Base-by-base conservation (phyloP, 306 rosid genomes). In the Gastrolobium villosum region DNA sequence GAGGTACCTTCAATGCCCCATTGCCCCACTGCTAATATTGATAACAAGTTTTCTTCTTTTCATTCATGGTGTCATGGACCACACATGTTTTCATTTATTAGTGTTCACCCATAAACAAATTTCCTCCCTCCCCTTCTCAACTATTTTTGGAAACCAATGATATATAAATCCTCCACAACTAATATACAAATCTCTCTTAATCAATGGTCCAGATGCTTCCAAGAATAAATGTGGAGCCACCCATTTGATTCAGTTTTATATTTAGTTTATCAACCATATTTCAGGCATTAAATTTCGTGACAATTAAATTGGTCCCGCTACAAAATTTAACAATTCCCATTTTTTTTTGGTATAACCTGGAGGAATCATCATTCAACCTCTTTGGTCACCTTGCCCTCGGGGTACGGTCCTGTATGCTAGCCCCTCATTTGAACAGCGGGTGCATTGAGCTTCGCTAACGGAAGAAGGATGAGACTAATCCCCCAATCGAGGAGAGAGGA, bases 41-140 rank as follows among this genome's bases (percentile, higher is more conserved):
- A 44, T 78, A 53, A 31, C 48, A 3, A 30, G 28, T 7, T 49
- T 39, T 43, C 49, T 11, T 6, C 9, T 70, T 77, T 76, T 63
- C 28, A 72, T 34, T 52, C 10, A 71, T 71, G 75, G 74, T 10
- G 57, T 11, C 66, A 74, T 77, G 76, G 76, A 57, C 83, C 79
- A 72, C 49, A 26, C 74, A 34, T 50, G 41, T 41, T 39, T 30
- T 68, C 81, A 83, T 83, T 78, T 78, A 78, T 57, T 73, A n/a
- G 45, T 2, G 8, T 48, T 56, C 77, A 65, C 37, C 65, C 20
- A 48, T 46, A 14, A 46, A 76, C 65, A 13, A 31, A 44, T 69
- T 60, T 60, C 74, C 62, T 40, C 30, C 45, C 3, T 10, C 6
- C 26, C 40, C n/a, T 7, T 13, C 48, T 74, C 71, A 69, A 46